Base-by-base conservation (phyloP, 352 stramenopile genomes). In the Elongisporangium senticosum region DNA sequence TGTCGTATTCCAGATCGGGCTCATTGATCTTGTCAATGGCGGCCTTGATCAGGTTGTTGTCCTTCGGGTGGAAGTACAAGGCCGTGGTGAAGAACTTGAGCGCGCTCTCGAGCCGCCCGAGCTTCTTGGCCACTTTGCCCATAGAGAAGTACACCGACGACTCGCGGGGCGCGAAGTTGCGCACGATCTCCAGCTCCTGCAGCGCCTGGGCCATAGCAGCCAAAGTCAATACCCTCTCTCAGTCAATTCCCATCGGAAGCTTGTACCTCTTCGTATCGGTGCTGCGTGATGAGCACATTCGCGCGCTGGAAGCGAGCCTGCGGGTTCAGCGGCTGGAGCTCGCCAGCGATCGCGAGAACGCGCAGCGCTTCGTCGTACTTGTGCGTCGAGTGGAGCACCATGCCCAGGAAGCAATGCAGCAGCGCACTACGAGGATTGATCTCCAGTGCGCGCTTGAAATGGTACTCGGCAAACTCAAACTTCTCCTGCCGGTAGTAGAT, bases 401-500 rank as follows among this genome's bases (percentile, higher is more conserved):
- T 98, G 15, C 96, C 96, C 7, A 98, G 79, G 64, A 98, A 98
- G 70, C 94, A 98, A 55, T 97, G 81, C 24, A 99, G 74, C 33
- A 98, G 69, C 20, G 95, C 98, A 59, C 86, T 97, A 28, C 92
- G 85, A 26, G 90, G 90, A 68, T 99, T 98, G 61, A 99, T 97
- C 52, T 83, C 69, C 6, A 98, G 71, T 20, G 96, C 96, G 23
- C 89, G 81, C 53, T 91, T 83, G 71, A 98, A 99, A 62, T 99
- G 96, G 64, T 98, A 98, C 68, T 98, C 96, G 10, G 96, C 96
- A 23, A 98, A 89, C 63, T 98, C 93, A 56, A 95, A 98, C 71
- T 98, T 98, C 68, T 99, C 96, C 69, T 99, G 96, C 20, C 95
- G 79, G 67, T 97, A 97, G 77, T 98, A 99, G 61, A 98, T 98